phyloP scores from a whole-genome alignment of 768 basidiomycete genomes.

The Russula compacta region DNA sequence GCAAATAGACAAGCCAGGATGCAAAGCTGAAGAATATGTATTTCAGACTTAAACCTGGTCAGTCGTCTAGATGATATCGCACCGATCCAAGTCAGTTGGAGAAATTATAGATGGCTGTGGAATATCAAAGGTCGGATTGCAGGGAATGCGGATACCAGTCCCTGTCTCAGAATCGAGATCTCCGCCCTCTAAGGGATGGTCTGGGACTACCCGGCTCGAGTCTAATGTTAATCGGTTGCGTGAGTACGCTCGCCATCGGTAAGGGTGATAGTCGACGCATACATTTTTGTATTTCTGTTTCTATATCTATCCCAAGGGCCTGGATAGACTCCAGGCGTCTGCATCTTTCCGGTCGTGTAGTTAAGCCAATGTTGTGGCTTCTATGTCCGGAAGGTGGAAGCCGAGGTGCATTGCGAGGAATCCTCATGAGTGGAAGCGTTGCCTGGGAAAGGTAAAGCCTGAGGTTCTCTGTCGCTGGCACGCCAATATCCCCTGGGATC shows the following conservation, averaged over 20 bases:
- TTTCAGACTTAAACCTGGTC: neutral
- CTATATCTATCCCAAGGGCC: neutral
- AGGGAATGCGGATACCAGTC: slow-evolving; percentile 6
- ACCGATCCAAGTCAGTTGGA: slow-evolving; percentile 12
- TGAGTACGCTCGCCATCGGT: neutral
- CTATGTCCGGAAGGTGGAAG: slow-evolving; percentile 18
- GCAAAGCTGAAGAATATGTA: neutral
- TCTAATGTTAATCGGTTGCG: neutral
- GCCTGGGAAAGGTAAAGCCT: slow-evolving; percentile 14
- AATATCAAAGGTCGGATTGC: slow-evolving; percentile 15
- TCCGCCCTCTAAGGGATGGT: neutral
- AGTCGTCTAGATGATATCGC: neutral
- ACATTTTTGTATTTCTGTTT: slow-evolving; percentile 5
- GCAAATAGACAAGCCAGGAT: slow-evolving; percentile 13
- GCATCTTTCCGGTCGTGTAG: slow-evolving; percentile 13
- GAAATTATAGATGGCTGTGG: slow-evolving; percentile 7
- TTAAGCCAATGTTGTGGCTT: slow-evolving; percentile 12
- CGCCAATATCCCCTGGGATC: slow-evolving; percentile 14
- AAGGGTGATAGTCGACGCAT: neutral
- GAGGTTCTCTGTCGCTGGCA: slow-evolving; percentile 17
- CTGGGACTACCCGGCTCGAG: neutral
- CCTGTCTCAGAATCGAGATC: slow-evolving; percentile 4
- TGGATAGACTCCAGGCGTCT: slow-evolving; percentile 9
- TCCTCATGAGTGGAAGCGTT: slow-evolving; percentile 13
- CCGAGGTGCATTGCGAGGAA: slow-evolving; percentile 8